Conservation (phyloP, 495 filamentous ascomycete species). For the Penicillium ucsense region DNA sequence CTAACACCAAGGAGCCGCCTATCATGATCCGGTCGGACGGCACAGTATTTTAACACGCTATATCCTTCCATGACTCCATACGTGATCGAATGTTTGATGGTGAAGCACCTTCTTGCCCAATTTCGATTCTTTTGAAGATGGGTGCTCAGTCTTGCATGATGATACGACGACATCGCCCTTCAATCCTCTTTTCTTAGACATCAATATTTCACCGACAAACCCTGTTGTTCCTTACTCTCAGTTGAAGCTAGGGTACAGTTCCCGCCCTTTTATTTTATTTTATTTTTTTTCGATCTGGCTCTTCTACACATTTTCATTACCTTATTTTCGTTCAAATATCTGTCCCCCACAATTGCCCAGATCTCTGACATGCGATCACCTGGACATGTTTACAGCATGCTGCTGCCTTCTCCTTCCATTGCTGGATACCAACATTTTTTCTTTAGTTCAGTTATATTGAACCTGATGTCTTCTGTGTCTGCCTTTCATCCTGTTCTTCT, state of each 20-base stretch:
- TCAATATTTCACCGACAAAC: too few species aligned
- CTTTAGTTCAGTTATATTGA: neutral
- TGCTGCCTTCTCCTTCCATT: too few species aligned
- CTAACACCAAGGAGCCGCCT: constrained; percentile 93
- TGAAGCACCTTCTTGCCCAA: constrained; percentile 10
- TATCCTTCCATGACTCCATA: constrained; percentile 13
- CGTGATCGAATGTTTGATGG: constrained; percentile 27
- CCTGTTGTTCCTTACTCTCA: too few species aligned
- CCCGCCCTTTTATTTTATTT: neutral
- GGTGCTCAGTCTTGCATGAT: constrained; percentile 23
- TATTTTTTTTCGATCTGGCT: constrained; percentile 5
- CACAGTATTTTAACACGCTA: constrained; percentile 70
- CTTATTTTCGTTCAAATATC: neutral
- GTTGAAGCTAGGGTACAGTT: too few species aligned
- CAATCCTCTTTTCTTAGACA: too few species aligned
- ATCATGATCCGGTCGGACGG: constrained; percentile 96
- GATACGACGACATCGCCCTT: constrained; percentile 20
- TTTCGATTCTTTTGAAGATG: constrained; percentile 8
- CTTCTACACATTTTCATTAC: constrained; percentile 7
- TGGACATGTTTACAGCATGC: too few species aligned
- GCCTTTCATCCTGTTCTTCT: neutral
- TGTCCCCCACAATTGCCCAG: too few species aligned
- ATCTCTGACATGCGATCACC: too few species aligned
- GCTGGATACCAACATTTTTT: too few species aligned
- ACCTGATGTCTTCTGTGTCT: neutral